A percentile compares a stretch with the other conserved stretches of the same genome.
These are phyloP conservation scores for Claviceps lovelessii DNA, from an alignment of 2,329 filamentous ascomycete species.

Conservation along the genomic window DNA sequence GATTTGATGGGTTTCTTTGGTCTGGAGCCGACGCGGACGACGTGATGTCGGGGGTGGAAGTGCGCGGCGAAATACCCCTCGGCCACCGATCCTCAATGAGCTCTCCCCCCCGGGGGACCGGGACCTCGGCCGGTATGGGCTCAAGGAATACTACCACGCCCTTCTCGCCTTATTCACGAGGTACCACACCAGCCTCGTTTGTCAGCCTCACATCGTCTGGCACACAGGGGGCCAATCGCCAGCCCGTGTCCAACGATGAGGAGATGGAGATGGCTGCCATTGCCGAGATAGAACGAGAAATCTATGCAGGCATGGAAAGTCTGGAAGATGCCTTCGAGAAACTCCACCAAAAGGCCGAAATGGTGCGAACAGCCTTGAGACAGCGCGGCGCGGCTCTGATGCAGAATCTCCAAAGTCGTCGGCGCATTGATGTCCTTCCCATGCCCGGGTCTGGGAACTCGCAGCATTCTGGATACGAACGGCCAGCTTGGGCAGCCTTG, in stretches of 20 bases:
- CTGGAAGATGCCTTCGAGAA: slow-evolving; percentile 89
- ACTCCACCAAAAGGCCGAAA: slow-evolving; percentile 73
- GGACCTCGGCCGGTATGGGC: slow-evolving; percentile 23
- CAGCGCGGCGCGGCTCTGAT: slow-evolving; percentile 69
- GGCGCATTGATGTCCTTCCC: slow-evolving; percentile 40
- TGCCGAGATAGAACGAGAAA: slow-evolving; percentile 83
- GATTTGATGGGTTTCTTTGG: slow-evolving; percentile 92
- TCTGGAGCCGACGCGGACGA: slow-evolving; percentile 65
- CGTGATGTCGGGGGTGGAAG: slow-evolving; percentile 29
- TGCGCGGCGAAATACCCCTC: slow-evolving; percentile 40
- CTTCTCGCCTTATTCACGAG: slow-evolving; percentile 38
- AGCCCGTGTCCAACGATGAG: slow-evolving; percentile 74
- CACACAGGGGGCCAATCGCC: slow-evolving; percentile 25
- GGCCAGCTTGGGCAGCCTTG: slow-evolving; percentile 23
- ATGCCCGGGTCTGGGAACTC: slow-evolving; percentile 33
- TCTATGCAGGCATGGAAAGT: slow-evolving; percentile 86
- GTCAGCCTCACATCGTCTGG: slow-evolving; percentile 41
- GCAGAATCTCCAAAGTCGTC: slow-evolving; percentile 46
- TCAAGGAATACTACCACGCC: slow-evolving; percentile 32
- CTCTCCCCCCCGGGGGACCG: slow-evolving; percentile 25
- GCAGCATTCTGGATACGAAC: slow-evolving; percentile 29
- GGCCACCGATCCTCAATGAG: slow-evolving; percentile 21
- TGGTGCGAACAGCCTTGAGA: slow-evolving; percentile 62
- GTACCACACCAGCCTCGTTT: slow-evolving; percentile 43
- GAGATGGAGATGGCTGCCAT: slow-evolving; percentile 84